Evolutionary conservation across 169 alveolate species (phyloP).

Genomic region (Eimeria falciformis): DNA sequence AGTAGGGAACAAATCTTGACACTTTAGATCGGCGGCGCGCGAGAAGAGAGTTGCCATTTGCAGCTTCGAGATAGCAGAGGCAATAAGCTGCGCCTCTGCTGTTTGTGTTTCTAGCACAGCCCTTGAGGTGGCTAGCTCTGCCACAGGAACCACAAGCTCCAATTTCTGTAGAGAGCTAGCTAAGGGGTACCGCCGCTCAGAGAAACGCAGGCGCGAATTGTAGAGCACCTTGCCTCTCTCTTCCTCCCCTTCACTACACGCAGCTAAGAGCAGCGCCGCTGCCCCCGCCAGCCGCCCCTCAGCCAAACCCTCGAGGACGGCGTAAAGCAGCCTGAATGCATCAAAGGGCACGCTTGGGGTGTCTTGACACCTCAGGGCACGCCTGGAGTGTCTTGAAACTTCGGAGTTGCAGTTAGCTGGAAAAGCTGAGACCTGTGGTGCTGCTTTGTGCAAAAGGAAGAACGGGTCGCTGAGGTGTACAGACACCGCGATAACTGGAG

Average conservation of each 20-base stretch:
- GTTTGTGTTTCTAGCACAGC: neutral
- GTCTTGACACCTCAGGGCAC: too few relatives aligned
- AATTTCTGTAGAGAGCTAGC: neutral
- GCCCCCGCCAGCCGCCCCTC: conserved; percentile 30
- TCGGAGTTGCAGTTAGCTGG: too few relatives aligned
- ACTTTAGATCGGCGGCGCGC: conserved; percentile 64
- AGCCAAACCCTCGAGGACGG: conserved; percentile 46
- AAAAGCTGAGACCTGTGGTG: too few relatives aligned
- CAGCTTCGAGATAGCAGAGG: conserved; percentile 22
- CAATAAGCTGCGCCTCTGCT: neutral
- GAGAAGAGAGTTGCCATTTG: conserved; percentile 43
- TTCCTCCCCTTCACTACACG: conserved; percentile 22
- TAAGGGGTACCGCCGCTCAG: conserved; percentile 43
- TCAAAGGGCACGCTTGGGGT: neutral
- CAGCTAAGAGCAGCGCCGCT: conserved; percentile 30
- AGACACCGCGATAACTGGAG: too few relatives aligned
- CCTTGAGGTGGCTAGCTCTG: conserved; percentile 2
- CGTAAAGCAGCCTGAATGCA: conserved; percentile 35
- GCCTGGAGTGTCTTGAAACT: too few relatives aligned
- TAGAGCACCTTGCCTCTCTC: neutral
- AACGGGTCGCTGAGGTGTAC: too few relatives aligned
- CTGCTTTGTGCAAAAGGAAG: too few relatives aligned
- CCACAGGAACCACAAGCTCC: conserved; percentile 13
- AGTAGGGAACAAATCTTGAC: conserved; percentile 61
- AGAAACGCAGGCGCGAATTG: conserved; percentile 45